A percentile compares a stretch with the other conserved stretches of the same genome.
These are phyloP conservation scores for Aspergillus sp. DNA, from an alignment of 2,329 filamentous ascomycete genomes.

Conservation along the genomic window DNA sequence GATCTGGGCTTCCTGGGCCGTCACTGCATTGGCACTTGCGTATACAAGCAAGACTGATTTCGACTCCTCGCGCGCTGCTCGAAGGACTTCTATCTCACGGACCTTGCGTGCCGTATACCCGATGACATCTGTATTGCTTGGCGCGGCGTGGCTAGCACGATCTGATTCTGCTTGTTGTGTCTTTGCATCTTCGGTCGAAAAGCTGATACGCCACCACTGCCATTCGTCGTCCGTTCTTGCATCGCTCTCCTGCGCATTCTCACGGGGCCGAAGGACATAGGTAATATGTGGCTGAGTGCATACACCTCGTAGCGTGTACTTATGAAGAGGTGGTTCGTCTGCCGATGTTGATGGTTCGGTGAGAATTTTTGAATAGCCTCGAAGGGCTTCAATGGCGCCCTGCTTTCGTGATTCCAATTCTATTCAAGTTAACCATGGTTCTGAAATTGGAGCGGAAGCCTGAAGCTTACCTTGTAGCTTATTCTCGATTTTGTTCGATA, in stretches of 20 bases:
- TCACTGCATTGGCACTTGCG: slow-evolving; percentile 46
- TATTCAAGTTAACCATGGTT: slow-evolving; percentile 12
- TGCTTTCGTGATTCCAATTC: slow-evolving; percentile 40
- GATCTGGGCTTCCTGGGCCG: slow-evolving; percentile 22
- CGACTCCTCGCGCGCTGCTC: slow-evolving; percentile 47
- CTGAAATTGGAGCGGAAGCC: no score
- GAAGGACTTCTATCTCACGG: slow-evolving; percentile 48
- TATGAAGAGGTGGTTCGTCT: slow-evolving; percentile 36
- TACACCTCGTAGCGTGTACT: slow-evolving; percentile 53
- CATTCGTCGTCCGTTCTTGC: slow-evolving; percentile 24
- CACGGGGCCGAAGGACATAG: slow-evolving; percentile 45
- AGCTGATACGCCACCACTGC: slow-evolving; percentile 53
- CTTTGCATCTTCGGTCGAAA: slow-evolving; percentile 39
- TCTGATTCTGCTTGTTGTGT: slow-evolving; percentile 24
- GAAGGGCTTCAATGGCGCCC: slow-evolving; percentile 35
- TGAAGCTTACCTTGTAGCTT: slow-evolving; percentile 32
- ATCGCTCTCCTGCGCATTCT: slow-evolving; percentile 16
- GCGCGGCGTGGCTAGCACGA: slow-evolving; percentile 10
- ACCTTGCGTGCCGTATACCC: slow-evolving; percentile 39
- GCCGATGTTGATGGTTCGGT: slow-evolving; percentile 39
- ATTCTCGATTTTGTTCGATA: slow-evolving; percentile 34
- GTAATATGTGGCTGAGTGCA: slow-evolving; percentile 52
- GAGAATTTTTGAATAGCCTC: slow-evolving; percentile 40
- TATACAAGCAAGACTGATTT: slow-evolving; percentile 53
- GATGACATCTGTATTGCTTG: slow-evolving; percentile 27